A percentile compares a stretch with the other conserved stretches of the same genome.
phyloP scores from a whole-genome alignment of 2,329 filamentous ascomycete genomes.

The Aspergillus sp. region DNA sequence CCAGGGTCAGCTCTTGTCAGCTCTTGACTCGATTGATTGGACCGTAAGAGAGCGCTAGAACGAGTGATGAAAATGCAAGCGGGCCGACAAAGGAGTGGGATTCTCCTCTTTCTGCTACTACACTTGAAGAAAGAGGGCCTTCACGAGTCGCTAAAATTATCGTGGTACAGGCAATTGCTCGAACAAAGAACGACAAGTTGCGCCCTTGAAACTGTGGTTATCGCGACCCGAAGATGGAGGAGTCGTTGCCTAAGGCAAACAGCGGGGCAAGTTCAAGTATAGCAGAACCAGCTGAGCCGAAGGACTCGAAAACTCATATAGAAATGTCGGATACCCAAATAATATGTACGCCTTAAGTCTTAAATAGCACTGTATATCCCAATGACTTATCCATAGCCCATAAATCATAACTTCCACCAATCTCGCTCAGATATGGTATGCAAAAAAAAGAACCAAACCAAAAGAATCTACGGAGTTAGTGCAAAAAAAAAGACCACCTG shows the following conservation, averaged over 20 bases:
- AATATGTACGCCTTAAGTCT: background rate
- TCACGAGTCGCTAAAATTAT: background rate
- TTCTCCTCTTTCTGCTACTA: background rate
- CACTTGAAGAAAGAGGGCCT: background rate
- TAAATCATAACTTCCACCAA: conserved; percentile 1
- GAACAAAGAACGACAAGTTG: background rate
- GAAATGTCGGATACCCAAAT: background rate
- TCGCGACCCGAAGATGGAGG: background rate
- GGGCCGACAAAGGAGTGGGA: conserved; percentile 13
- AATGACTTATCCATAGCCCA: conserved; percentile 1
- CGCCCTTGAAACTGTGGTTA: background rate
- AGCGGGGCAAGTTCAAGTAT: background rate
- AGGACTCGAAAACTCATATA: background rate
- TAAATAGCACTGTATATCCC: background rate
- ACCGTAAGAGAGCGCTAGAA: conserved; percentile 11
- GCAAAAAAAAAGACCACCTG: background rate
- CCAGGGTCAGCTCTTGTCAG: conserved; percentile 8
- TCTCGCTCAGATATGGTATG: background rate
- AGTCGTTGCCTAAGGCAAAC: background rate
- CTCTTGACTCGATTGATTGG: conserved; percentile 12
- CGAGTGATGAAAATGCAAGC: conserved; percentile 15
- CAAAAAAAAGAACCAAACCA: background rate
- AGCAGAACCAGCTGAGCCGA: background rate
- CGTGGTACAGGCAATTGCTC: background rate
- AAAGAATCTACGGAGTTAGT: background rate